Evolutionary conservation across 257 asterid genomes (phyloP).

Genomic region (Nicotiana tabacum): DNA sequence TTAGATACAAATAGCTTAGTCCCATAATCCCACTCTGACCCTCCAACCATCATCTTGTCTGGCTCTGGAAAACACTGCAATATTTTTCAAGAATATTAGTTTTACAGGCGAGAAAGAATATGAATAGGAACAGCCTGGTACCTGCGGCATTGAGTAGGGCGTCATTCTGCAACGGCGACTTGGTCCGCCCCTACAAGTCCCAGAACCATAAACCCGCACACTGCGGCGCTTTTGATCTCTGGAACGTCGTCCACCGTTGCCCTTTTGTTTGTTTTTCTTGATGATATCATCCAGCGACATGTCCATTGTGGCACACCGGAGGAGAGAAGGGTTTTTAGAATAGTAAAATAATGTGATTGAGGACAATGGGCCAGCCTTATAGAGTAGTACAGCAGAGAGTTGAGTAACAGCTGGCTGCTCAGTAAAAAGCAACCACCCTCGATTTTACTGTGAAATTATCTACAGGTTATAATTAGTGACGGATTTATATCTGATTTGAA

Average conservation of each 20-base stretch:
- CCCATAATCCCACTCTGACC: conserved; percentile 17
- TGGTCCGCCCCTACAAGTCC: background rate
- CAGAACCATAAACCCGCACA: background rate
- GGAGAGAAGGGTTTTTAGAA: background rate
- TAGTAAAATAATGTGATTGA: background rate
- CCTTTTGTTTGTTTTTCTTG: background rate
- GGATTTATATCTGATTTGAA: too few relatives aligned
- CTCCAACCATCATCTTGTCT: conserved; percentile 11
- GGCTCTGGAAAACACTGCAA: background rate
- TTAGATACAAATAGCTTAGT: conserved; percentile 46
- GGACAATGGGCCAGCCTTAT: too few relatives aligned
- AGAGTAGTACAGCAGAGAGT: too few relatives aligned
- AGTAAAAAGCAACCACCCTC: too few relatives aligned
- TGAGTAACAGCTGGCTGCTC: too few relatives aligned
- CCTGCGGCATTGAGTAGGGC: background rate
- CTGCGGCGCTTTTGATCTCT: background rate
- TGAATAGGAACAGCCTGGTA: background rate
- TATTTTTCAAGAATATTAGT: background rate
- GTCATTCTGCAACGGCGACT: background rate
- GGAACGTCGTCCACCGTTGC: too few relatives aligned
- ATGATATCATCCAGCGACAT: background rate
- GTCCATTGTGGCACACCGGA: background rate
- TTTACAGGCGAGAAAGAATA: background rate
- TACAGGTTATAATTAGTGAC: too few relatives aligned
- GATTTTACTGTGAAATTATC: too few relatives aligned